Evolutionary conservation across 2,329 filamentous ascomycete genomes (phyloP).

Genomic region (Daldinia sp.): DNA sequence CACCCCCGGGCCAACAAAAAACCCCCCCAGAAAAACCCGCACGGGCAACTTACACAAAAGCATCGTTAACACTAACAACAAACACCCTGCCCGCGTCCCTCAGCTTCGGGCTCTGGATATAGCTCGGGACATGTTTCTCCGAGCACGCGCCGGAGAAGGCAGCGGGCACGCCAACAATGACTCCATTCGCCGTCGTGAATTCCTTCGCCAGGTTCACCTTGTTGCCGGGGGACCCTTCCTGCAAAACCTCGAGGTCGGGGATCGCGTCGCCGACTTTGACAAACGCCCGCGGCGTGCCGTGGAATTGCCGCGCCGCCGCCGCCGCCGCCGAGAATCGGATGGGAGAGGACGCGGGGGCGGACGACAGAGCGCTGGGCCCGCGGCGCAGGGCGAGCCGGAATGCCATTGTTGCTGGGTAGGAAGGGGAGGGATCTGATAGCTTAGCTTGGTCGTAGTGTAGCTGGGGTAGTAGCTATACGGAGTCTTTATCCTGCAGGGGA

Average conservation of each 20-base stretch:
- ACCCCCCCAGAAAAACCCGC: not conserved
- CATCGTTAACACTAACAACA: conserved; percentile 91
- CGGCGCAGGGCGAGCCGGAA: conserved; percentile 41
- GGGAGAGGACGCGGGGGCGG: conserved; percentile 16
- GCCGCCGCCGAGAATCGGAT: conserved; percentile 22
- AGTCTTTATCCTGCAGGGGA: too few relatives aligned
- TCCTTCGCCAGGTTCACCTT: conserved; percentile 87
- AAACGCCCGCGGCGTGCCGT: conserved; percentile 66
- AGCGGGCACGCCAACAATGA: conserved; percentile 86
- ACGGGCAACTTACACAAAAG: conserved; percentile 77
- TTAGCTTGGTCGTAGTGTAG: too few relatives aligned
- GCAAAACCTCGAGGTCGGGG: conserved; percentile 78
- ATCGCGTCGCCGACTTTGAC: conserved; percentile 83
- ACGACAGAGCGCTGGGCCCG: conserved; percentile 19
- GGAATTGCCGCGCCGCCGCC: conserved; percentile 61
- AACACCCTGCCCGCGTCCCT: conserved; percentile 85
- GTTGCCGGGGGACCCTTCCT: conserved; percentile 87
- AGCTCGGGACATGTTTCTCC: conserved; percentile 80
- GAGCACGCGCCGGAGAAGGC: conserved; percentile 72
- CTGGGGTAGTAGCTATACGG: too few relatives aligned
- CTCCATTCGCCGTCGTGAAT: conserved; percentile 72
- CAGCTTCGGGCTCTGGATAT: conserved; percentile 80
- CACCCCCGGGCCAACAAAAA: not conserved
- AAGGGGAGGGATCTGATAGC: too few relatives aligned
- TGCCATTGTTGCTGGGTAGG: conserved; percentile 37